Base-by-base conservation (phyloP, 805 yeast species). In the Pichia sporocuriosa region DNA sequence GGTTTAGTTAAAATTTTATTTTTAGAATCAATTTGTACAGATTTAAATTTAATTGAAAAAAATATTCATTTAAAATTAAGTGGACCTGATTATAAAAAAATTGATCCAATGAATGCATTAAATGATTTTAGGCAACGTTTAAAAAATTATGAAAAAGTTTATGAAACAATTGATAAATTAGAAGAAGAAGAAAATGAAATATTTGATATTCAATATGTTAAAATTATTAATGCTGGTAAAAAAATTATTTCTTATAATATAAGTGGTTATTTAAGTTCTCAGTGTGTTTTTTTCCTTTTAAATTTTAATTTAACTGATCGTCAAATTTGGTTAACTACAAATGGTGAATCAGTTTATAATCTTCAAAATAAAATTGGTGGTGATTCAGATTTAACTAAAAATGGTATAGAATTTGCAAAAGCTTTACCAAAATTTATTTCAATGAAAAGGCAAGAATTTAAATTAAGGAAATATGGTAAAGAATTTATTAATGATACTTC, bases 51-150 rank as follows among this genome's bases (percentile, higher is more conserved):
- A 36, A 80, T 90, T 33, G 95, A 88, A 55, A 75, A 81, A 47
- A 90, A 90, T 61, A 83, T 90, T 36, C 69, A 85, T 37, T 73
- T 93, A 51, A 90, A 90, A 64, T 69, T 90, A 40, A 76, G 84
- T 24, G 98, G 98, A 0, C 98, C 97, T 0, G 97, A 90, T 63
- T 90, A 90, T 65, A 73, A 73, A 45, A 73, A 80, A 37, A 87
- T 88, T 86, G 90, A 90, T 57, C 85, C 85, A 2, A 77, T 79
- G 35, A 54, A 72, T 12, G 96, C 97, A 0, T 59, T 90, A 20
- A 70, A 68, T 36, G 98, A 90, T 63, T 90, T 90, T 58, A 77
- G 81, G 41, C 82, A 81, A 38, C 73, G 98, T 44, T 70, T 90
- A 46, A 64, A 69, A 28, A 90, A 90, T 57, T 90, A 90, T 59